Percentiles rank a stretch among this genome's conserved stretches.
Evolutionary conservation across 2,329 filamentous ascomycete genomes (phyloP).

Genomic region (Hypoxylon sp.): DNA sequence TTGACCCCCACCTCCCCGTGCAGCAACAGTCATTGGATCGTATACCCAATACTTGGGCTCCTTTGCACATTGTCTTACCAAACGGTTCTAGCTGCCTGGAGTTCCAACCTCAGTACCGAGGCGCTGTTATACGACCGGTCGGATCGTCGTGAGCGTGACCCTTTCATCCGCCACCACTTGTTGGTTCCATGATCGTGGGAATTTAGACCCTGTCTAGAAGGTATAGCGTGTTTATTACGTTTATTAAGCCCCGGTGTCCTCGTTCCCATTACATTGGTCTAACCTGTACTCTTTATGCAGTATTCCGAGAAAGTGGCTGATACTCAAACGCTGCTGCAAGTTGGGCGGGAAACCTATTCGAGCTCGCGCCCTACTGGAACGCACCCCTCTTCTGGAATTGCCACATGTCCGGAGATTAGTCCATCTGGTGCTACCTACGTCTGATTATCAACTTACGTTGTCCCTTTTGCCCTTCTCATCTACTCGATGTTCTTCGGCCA

Average conservation of each 20-base stretch:
- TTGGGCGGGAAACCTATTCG: slow-evolving; percentile 32
- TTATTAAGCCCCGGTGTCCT: slow-evolving; percentile 25
- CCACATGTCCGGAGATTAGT: slow-evolving; percentile 30
- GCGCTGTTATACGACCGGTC: slow-evolving; percentile 35
- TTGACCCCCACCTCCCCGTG: slow-evolving; percentile 41
- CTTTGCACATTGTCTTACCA: slow-evolving; percentile 40
- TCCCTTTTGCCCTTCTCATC: slow-evolving; percentile 22
- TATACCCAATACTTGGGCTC: slow-evolving; percentile 27
- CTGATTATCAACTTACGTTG: slow-evolving; percentile 30
- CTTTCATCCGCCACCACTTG: slow-evolving; percentile 37
- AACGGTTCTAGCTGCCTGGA: slow-evolving; percentile 36
- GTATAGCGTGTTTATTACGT: slow-evolving; percentile 34
- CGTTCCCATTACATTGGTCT: slow-evolving; percentile 24
- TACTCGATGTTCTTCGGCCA: slow-evolving; percentile 12
- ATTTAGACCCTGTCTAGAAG: slow-evolving; percentile 22
- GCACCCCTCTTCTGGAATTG: slow-evolving; percentile 35
- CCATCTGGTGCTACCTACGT: slow-evolving; percentile 27
- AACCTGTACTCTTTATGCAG: slow-evolving; percentile 33
- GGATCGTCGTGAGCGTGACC: slow-evolving; percentile 42
- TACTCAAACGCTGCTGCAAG: slow-evolving; percentile 30
- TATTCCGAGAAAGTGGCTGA: slow-evolving; percentile 34
- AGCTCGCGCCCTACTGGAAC: slow-evolving; percentile 31
- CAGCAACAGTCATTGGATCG: slow-evolving; percentile 27
- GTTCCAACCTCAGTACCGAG: slow-evolving; percentile 33
- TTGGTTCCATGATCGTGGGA: slow-evolving; percentile 30